phyloP scores from a whole-genome alignment of 2,329 filamentous ascomycete genomes.

The Cordyceps fumosorosea region DNA sequence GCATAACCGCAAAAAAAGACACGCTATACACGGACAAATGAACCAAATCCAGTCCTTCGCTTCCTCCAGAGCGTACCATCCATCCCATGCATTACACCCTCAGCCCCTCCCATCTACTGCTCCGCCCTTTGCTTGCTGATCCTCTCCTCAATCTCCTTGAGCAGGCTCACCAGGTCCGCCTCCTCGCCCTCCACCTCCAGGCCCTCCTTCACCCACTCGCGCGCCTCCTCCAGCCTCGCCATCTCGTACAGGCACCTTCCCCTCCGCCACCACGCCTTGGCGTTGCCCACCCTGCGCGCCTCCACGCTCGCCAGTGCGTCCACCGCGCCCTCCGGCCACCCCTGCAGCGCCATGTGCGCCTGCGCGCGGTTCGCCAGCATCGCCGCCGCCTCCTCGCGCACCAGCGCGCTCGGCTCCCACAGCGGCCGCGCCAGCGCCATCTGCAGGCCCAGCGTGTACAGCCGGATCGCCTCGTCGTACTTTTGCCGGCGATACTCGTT shows the following conservation, averaged over 20 bases:
- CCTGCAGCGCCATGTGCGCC: conserved; percentile 74
- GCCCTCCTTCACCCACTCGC: conserved; percentile 67
- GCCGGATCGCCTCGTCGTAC: conserved; percentile 66
- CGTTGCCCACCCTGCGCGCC: conserved; percentile 77
- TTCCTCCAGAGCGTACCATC: neutral
- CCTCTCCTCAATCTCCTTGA: conserved; percentile 53
- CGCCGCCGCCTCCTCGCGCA: conserved; percentile 74
- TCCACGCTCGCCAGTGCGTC: conserved; percentile 88
- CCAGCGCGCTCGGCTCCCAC: conserved; percentile 82
- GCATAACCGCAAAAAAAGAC: too few relatives aligned
- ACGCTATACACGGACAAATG: too few relatives aligned
- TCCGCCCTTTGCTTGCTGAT: conserved; percentile 27
- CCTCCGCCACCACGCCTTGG: conserved; percentile 90
- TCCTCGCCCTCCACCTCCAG: conserved; percentile 77
- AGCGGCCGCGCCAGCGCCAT: conserved; percentile 77
- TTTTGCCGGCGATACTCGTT: conserved; percentile 70
- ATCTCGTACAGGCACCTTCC: conserved; percentile 86
- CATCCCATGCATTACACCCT: too few relatives aligned
- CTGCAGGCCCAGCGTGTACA: conserved; percentile 80
- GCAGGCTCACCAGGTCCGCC: conserved; percentile 54
- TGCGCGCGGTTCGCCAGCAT: conserved; percentile 85
- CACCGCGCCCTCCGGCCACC: conserved; percentile 78
- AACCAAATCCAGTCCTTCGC: too few relatives aligned
- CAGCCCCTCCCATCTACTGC: neutral
- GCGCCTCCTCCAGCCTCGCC: conserved; percentile 76